Evolutionary conservation across 2,329 filamentous ascomycete species (phyloP).

Genomic region (Cercospora sojina): DNA sequence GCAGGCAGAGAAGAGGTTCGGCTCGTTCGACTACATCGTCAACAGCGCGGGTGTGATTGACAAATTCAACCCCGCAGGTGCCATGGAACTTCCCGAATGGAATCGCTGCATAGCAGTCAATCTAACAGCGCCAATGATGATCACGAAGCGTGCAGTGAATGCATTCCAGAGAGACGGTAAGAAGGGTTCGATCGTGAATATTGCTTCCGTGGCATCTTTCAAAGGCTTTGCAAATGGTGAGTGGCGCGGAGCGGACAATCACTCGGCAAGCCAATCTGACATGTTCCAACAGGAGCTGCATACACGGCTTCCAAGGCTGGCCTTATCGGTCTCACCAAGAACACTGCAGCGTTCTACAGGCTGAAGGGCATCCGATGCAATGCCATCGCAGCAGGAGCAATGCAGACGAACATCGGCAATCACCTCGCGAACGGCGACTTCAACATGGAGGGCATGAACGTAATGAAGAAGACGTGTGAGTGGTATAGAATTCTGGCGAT

Average conservation of each 20-base stretch:
- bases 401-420: slow-evolving; percentile 57
- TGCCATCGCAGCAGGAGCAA: slow-evolving; percentile 48
- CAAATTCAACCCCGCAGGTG: slow-evolving; percentile 54
- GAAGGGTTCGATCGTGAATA: slow-evolving; percentile 55
- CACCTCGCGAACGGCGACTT: slow-evolving; percentile 38
- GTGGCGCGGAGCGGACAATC: neutral
- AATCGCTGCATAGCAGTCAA: slow-evolving; percentile 57
- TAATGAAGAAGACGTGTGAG: slow-evolving; percentile 31
- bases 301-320: slow-evolving; percentile 58
- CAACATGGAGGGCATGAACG: slow-evolving; percentile 35
- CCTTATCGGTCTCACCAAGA: slow-evolving; percentile 56
- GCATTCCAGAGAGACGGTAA: slow-evolving; percentile 48
- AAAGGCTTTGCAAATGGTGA: slow-evolving; percentile 46
- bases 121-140: slow-evolving; percentile 55
- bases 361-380: slow-evolving; percentile 50
- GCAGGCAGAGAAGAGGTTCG: slow-evolving; percentile 42
- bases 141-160: slow-evolving; percentile 54
- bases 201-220: slow-evolving; percentile 50
- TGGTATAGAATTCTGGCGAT: neutral
- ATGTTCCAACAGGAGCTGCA: slow-evolving; percentile 27
- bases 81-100: slow-evolving; percentile 50
- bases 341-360: slow-evolving; percentile 58
- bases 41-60: slow-evolving; percentile 62
- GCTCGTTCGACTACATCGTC: slow-evolving; percentile 55
- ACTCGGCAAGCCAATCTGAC: neutral